Conservation (phyloP, 176 grass and related monocot species). For the Cenchrus purpureus region DNA sequence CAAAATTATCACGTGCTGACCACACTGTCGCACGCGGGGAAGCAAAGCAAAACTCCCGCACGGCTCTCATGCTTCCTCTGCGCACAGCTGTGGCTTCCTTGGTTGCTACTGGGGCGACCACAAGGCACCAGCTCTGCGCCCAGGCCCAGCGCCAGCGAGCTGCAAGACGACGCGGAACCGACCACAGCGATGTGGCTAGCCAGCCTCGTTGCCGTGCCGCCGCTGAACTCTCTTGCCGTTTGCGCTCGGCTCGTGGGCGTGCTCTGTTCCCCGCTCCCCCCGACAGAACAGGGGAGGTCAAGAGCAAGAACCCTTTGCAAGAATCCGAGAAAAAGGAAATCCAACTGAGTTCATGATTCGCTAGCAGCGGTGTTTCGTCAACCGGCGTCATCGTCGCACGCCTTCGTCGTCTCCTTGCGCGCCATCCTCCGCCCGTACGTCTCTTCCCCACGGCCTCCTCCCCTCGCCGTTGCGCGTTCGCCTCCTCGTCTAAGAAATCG, state of each 20-base stretch:
- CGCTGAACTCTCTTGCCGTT: not conserved
- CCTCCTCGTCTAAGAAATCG: conserved; percentile 34
- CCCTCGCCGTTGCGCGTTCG: conserved; percentile 1
- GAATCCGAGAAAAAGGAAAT: too few relatives aligned
- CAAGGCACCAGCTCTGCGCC: not conserved
- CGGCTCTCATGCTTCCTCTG: not conserved
- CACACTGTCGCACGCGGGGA: conserved; percentile 28
- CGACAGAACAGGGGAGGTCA: not conserved
- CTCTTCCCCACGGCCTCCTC: not conserved
- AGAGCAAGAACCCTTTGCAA: not conserved
- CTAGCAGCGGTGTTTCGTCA: too few relatives aligned
- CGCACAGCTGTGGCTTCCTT: not conserved
- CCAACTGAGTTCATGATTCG: too few relatives aligned
- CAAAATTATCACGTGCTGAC: conserved; percentile 9
- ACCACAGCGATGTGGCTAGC: not conserved
- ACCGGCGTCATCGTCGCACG: not conserved
- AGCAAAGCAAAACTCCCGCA: conserved; percentile 26
- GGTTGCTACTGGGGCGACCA: not conserved
- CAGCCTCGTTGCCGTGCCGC: conserved; percentile 15
- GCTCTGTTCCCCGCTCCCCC: not conserved
- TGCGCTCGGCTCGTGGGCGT: not conserved
- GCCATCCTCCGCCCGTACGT: not conserved
- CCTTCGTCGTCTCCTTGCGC: conserved; percentile 18
- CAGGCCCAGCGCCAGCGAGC: not conserved
- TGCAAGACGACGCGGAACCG: not conserved